Percentiles rank a stretch among this genome's conserved stretches.
Conservation (phyloP, 176 grass and related monocot species). For the Oryza officinalis region DNA sequence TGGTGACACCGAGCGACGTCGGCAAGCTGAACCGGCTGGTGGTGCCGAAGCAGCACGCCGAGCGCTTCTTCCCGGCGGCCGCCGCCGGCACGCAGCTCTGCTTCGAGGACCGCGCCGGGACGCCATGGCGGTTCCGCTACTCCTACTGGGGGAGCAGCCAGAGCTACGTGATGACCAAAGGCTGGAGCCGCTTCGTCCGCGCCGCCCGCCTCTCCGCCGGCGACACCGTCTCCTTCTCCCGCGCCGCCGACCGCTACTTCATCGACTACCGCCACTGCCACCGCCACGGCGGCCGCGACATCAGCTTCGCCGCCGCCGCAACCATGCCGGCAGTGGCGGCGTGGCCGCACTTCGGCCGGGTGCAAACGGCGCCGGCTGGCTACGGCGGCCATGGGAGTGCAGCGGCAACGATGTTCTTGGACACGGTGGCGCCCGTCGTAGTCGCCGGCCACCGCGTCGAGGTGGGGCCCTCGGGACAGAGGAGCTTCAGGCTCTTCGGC, state of each 20-base stretch:
- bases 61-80: slow-evolving; percentile 61
- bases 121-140: slow-evolving; percentile 67
- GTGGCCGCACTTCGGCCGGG: not conserved
- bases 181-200: slow-evolving; percentile 78
- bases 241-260: slow-evolving; percentile 35
- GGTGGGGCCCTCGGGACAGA: slow-evolving; percentile 4
- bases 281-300: slow-evolving; percentile 6
- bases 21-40: slow-evolving; percentile 89
- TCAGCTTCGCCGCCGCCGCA: slow-evolving; percentile 22
- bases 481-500: slow-evolving; percentile 71
- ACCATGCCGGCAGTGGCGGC: not conserved
- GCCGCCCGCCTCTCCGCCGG: slow-evolving; percentile 54
- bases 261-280: slow-evolving; percentile 44
- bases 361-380: not conserved
- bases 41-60: slow-evolving; percentile 79
- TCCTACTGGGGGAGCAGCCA: slow-evolving; percentile 87
- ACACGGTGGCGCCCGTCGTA: not conserved
- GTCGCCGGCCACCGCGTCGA: not conserved
- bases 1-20: slow-evolving; percentile 82
- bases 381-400: not conserved
- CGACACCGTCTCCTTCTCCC: slow-evolving; percentile 69
- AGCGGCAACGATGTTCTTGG: not conserved
- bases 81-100: slow-evolving; percentile 46
- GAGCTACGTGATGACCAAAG: slow-evolving; percentile 86
- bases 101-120: slow-evolving; percentile 54